A percentile compares a stretch with the other conserved stretches of the same genome.
phyloP scores from a whole-genome alignment of 179 eudicot species.

The Amaranthus tricolor region DNA sequence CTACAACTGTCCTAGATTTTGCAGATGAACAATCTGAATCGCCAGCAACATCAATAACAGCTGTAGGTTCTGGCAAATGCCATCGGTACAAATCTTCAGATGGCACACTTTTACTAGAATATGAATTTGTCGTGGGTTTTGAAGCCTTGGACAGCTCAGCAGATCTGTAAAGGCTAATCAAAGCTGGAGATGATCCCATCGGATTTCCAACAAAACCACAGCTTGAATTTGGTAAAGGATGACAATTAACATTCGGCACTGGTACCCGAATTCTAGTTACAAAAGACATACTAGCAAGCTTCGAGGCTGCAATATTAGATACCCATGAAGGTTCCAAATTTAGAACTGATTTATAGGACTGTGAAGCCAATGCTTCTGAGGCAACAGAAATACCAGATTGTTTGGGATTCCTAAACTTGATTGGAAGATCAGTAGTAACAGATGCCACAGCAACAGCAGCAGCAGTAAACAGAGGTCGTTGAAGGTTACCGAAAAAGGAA shows the following conservation, averaged over 20 bases:
- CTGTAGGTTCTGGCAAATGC: slow-evolving; percentile 74
- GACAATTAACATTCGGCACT: slow-evolving; percentile 42
- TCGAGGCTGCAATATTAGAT: slow-evolving; percentile 63
- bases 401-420: slow-evolving; percentile 42
- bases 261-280: slow-evolving; percentile 54
- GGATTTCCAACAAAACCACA: slow-evolving; percentile 21
- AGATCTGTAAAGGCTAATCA: slow-evolving; percentile 56
- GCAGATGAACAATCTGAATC: slow-evolving; percentile 57
- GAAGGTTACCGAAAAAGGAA: slow-evolving; percentile 68
- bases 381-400: slow-evolving; percentile 35
- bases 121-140: slow-evolving; percentile 44
- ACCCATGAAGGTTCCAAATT: slow-evolving; percentile 59
- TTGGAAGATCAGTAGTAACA: slow-evolving; percentile 66
- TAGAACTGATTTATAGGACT: slow-evolving; percentile 18
- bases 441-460: slow-evolving; percentile 84
- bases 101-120: slow-evolving; percentile 34
- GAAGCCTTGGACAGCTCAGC: slow-evolving; percentile 61
- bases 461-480: slow-evolving; percentile 72
- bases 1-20: slow-evolving; percentile 82
- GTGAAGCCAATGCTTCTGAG: slow-evolving; percentile 35
- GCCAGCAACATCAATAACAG: slow-evolving; percentile 42
- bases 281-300: slow-evolving; percentile 56
- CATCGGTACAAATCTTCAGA: slow-evolving; percentile 74
- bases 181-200: slow-evolving; percentile 33
- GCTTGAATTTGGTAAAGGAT: slow-evolving; percentile 24